Percentiles rank a stretch among this genome's conserved stretches.
Evolutionary conservation across 768 basidiomycete species (phyloP).

Genomic region (Ramaria sp.): DNA sequence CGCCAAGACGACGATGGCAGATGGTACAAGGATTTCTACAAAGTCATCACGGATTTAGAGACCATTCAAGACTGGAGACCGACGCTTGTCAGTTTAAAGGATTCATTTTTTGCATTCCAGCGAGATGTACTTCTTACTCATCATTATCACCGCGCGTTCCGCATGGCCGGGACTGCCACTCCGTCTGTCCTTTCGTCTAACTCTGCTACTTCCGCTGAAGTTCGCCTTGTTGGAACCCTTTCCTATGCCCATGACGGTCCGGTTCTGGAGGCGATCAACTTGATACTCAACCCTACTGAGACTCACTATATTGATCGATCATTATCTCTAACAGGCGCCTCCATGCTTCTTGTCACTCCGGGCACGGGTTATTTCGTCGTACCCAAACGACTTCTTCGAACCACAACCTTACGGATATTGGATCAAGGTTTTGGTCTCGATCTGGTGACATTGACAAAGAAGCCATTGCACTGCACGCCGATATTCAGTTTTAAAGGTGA

Average conservation of each 20-base stretch:
- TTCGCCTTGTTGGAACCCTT: constrained; percentile 65
- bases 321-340: constrained; percentile 75
- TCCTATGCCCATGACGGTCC: constrained; percentile 91
- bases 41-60: constrained; percentile 89
- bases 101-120: constrained; percentile 85
- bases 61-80: constrained; percentile 81
- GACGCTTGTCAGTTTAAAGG: constrained; percentile 77
- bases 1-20: constrained; percentile 57
- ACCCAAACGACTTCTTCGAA: constrained; percentile 75
- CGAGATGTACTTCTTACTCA: constrained; percentile 84
- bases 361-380: constrained; percentile 93
- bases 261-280: constrained; percentile 88
- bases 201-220: constrained; percentile 23
- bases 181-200: constrained; percentile 25
- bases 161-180: constrained; percentile 3
- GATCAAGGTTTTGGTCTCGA: constrained; percentile 90
- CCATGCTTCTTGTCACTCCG: constrained; percentile 80
- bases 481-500: constrained; percentile 77
- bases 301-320: constrained; percentile 95
- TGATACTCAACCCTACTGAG: constrained; percentile 86
- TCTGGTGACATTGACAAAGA: constrained; percentile 80
- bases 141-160: constrained; percentile 63
- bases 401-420: constrained; percentile 88
- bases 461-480: constrained; percentile 86
- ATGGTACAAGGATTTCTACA: constrained; percentile 95